Evolutionary conservation across 306 rosid species (phyloP), one percentile per base, ranked within the genome.

Genomic region (Cyamopsis tetragonoloba): DNA sequence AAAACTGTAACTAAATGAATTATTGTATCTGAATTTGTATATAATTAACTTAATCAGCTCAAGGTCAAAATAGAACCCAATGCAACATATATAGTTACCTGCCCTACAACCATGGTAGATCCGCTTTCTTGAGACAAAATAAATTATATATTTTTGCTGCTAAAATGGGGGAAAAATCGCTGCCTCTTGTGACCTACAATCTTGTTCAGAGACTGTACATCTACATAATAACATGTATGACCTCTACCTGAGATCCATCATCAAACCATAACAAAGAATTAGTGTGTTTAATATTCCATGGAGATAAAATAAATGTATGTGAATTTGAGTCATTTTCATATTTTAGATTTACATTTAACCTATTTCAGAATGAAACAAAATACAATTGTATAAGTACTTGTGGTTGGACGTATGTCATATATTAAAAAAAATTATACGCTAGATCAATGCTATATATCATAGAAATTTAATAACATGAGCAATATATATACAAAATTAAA

Each of bases 191-290:
- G 41, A 38, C 72, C 55, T 59, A 59, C n/a, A n/a, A n/a, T n/a
- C 70, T 68, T 61, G 76, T 60, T 49, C 70, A 75, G 70, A 68
- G 65, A 60, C 41, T 39, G 70, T 34, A 68, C 46, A 62, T 12
- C 50, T n/a, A 18, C 11, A 50, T 37, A 37, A 34, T 26, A 22
- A 57, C 66, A 68, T 27, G 66, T 60, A 68, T 14, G 60, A 39
- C 8, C 27, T 57, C 47, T 17, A 1, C 35, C 9, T 35, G 13
- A 7, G n/a, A n/a, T n/a, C 19, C 47, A 37, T 37, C 46, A 49
- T 20, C 56, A 47, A 67, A 38, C 28, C 49, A 71, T 5, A 15
- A 37, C 17, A 67, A 67, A n/a, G 4, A 11, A 74, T 18, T 55
- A 56, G n/a, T n/a, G n/a, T n/a, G n/a, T n/a, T n/a, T n/a, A n/a